Percentiles rank a stretch among this genome's conserved stretches.
phyloP scores from a whole-genome alignment of 441 rosid genomes.

The Erysimum cheiri region DNA sequence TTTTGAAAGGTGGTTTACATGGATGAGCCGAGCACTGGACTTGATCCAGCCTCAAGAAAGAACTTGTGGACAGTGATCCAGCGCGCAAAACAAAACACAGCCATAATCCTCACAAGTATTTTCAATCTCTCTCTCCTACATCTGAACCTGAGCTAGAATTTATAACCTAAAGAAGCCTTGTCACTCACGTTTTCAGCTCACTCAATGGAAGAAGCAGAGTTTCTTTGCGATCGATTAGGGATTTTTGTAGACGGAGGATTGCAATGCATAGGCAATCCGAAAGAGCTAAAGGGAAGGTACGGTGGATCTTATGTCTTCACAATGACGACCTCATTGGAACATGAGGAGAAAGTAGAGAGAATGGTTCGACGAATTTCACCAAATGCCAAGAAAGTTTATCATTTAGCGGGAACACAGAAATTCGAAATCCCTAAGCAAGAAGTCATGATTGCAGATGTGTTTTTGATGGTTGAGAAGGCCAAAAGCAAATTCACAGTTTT shows the following conservation, averaged over 20 bases:
- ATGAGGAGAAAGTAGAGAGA: conserved; percentile 68
- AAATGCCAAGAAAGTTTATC: conserved; percentile 76
- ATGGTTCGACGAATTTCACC: conserved; percentile 65
- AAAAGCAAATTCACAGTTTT: conserved; percentile 72
- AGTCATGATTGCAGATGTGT: conserved; percentile 70
- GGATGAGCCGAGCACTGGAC: conserved; percentile 98
- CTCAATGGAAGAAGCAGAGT: conserved; percentile 99
- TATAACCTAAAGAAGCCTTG: conserved; percentile 28
- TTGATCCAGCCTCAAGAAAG: conserved; percentile 96
- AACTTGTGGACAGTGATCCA: conserved; percentile 88
- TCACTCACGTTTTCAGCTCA: conserved; percentile 65
- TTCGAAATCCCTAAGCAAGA: conserved; percentile 87
- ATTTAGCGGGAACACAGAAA: conserved; percentile 87
- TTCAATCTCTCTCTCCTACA: conserved; percentile 24
- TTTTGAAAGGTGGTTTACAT: conserved; percentile 80
- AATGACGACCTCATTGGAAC: conserved; percentile 66
- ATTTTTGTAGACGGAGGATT: conserved; percentile 86
- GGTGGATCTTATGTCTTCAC: conserved; percentile 87
- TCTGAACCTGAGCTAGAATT: neutral
- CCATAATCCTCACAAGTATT: conserved; percentile 91
- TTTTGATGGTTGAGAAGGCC: conserved; percentile 76
- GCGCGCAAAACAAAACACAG: conserved; percentile 81
- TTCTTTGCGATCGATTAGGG: conserved; percentile 85
- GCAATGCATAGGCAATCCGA: conserved; percentile 90
- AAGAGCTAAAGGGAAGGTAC: conserved; percentile 86